Evolutionary conservation across 306 rosid species (phyloP).

Genomic region (Casuarina equisetifolia): DNA sequence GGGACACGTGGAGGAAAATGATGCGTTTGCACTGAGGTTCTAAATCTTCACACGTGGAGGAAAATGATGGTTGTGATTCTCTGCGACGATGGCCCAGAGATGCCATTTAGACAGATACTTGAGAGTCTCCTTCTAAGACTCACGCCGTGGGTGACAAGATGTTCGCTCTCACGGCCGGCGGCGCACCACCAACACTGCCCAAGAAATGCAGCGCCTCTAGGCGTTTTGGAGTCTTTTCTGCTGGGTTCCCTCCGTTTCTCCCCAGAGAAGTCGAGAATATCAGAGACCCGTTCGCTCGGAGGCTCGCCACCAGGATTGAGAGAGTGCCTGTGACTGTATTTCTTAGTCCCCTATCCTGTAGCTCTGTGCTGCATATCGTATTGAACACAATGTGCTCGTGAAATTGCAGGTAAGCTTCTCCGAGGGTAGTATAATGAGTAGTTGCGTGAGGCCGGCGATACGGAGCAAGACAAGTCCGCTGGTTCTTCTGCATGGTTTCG

Average conservation of each 20-base stretch:
- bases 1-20: too few species aligned
- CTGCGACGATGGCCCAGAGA: too few species aligned
- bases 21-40: too few species aligned
- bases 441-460: constrained; percentile 74
- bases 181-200: constrained; percentile 13
- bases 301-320: constrained; percentile 64
- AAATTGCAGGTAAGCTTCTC: constrained; percentile 58
- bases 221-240: constrained; percentile 22
- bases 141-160: constrained; percentile 25
- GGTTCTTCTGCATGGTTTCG: constrained; percentile 93
- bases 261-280: constrained; percentile 62
- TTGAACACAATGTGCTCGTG: not conserved
- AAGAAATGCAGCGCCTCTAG: constrained; percentile 13
- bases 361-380: not conserved
- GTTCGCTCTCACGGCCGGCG: constrained; percentile 29
- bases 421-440: constrained; percentile 69
- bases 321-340: constrained; percentile 67
- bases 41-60: too few species aligned
- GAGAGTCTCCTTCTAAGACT: too few species aligned
- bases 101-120: too few species aligned
- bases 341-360: not conserved
- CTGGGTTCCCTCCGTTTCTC: constrained; percentile 72
- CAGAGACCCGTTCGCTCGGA: constrained; percentile 71
- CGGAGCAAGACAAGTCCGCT: constrained; percentile 60
- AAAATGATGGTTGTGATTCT: too few species aligned